Percentiles rank a stretch among this genome's conserved stretches.
Conservation (phyloP, 2,329 filamentous ascomycete genomes). For the Aspergillus neotritici region DNA sequence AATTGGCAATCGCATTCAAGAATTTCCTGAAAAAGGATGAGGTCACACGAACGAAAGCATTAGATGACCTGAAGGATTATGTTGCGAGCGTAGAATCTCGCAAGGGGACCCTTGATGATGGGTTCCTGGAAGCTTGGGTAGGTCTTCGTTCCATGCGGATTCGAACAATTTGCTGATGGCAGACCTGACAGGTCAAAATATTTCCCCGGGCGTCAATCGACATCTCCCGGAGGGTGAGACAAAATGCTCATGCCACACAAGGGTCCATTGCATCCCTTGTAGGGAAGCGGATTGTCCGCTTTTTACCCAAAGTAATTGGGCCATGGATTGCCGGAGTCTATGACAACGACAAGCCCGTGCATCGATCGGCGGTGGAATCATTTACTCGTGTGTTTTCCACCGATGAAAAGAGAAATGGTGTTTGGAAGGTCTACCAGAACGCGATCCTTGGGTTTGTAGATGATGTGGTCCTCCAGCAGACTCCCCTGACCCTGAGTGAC, state of each 20-base stretch:
- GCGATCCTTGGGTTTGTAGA: constrained; percentile 77
- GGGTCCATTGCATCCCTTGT: constrained; percentile 52
- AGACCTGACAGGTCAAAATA: constrained; percentile 60
- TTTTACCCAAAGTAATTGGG: constrained; percentile 70
- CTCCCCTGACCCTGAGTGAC: constrained; percentile 75
- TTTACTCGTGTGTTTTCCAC: constrained; percentile 70
- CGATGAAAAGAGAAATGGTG: constrained; percentile 67
- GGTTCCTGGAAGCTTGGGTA: constrained; percentile 85
- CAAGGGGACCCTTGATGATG: constrained; percentile 65
- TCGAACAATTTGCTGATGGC: constrained; percentile 10
- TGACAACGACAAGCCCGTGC: constrained; percentile 73
- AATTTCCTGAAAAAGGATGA: constrained; percentile 89
- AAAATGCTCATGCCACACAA: constrained; percentile 74
- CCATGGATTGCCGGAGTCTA: constrained; percentile 89
- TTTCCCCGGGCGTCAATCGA: constrained; percentile 91
- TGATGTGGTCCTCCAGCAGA: constrained; percentile 72
- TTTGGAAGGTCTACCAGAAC: constrained; percentile 76
- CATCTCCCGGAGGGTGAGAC: constrained; percentile 77
- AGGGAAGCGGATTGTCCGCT: constrained; percentile 77
- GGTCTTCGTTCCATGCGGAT: constrained; percentile 27
- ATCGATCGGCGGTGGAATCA: constrained; percentile 71
- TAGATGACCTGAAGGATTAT: constrained; percentile 74
- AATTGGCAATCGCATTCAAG: constrained; percentile 84
- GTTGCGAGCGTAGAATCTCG: constrained; percentile 51
- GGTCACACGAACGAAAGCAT: constrained; percentile 81